Evolutionary conservation across 495 filamentous ascomycete species (phyloP).

Genomic region (Oidiodendron maius): DNA sequence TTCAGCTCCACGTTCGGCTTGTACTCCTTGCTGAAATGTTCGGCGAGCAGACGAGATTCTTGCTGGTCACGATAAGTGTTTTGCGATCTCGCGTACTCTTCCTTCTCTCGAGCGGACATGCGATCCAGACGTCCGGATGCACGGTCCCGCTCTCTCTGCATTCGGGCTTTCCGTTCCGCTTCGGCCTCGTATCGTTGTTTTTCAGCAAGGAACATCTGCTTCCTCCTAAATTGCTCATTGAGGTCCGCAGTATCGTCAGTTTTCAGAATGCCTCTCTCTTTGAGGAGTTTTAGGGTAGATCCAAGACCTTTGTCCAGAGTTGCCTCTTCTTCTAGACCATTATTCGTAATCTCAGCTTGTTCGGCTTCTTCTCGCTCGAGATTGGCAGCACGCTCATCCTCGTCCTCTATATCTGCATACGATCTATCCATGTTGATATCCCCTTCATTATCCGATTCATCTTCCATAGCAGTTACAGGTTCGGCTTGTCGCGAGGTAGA

Average conservation of each 20-base stretch:
- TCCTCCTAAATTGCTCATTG: conserved; percentile 66
- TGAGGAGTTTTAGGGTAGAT: conserved; percentile 73
- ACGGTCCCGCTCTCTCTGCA: conserved; percentile 83
- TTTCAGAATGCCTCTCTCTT: conserved; percentile 74
- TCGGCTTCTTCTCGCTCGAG: conserved; percentile 45
- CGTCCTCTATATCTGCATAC: conserved; percentile 51
- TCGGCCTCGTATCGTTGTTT: conserved; percentile 67
- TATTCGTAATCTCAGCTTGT: conserved; percentile 51
- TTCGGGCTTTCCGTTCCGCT: conserved; percentile 70
- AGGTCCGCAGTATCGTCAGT: conserved; percentile 52
- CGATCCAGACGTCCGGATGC: conserved; percentile 72
- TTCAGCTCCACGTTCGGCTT: conserved; percentile 84
- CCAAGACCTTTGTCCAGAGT: conserved; percentile 73
- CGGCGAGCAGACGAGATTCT: conserved; percentile 71
- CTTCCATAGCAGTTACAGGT: conserved; percentile 40
- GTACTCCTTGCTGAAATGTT: conserved; percentile 81
- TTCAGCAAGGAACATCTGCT: conserved; percentile 74
- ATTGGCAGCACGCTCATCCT: conserved; percentile 42
- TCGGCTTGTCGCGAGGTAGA: conserved; percentile 26
- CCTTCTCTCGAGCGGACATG: conserved; percentile 85
- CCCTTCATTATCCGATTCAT: conserved; percentile 45
- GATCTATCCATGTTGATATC: conserved; percentile 61
- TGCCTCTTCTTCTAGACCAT: conserved; percentile 80
- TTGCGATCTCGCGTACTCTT: conserved; percentile 79
- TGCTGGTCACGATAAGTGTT: conserved; percentile 81